A percentile compares a stretch with the other conserved stretches of the same genome.
phyloP scores from a whole-genome alignment of 257 asterid genomes.

The Solanum sejunctum region DNA sequence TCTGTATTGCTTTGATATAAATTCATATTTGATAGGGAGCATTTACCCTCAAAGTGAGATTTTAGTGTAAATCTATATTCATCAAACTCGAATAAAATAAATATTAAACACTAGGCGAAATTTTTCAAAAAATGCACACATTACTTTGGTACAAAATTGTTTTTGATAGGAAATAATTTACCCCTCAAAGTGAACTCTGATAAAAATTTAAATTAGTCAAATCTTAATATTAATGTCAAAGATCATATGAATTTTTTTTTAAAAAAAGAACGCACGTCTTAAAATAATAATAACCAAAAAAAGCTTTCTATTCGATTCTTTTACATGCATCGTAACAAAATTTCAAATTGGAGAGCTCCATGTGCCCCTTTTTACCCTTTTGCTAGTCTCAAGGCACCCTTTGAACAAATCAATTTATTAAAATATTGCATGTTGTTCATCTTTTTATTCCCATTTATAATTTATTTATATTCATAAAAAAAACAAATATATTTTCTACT shows the following conservation, averaged over 20 bases:
- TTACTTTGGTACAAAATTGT: background rate
- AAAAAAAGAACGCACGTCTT: too few relatives aligned
- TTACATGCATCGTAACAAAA: background rate
- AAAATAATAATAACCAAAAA: too few relatives aligned
- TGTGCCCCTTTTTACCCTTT: background rate
- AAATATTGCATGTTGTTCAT: background rate
- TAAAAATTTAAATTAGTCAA: background rate
- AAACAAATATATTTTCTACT: background rate
- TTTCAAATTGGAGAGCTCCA: background rate
- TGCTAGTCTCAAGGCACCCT: background rate
- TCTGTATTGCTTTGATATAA: background rate
- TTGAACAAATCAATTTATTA: background rate
- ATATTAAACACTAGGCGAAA: too few relatives aligned
- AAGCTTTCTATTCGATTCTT: background rate
- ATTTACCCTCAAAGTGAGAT: background rate
- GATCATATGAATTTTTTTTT: too few relatives aligned
- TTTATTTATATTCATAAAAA: background rate
- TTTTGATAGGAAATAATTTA: background rate
- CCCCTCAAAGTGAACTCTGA: background rate
- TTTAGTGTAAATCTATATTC: too few relatives aligned
- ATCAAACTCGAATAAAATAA: too few relatives aligned
- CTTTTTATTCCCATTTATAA: background rate
- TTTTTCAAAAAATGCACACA: background rate
- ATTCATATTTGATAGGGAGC: background rate
- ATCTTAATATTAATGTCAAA: too few relatives aligned